Conservation (phyloP, 108 stramenopile genomes). For the Mayamaea pseudoterrestris region DNA sequence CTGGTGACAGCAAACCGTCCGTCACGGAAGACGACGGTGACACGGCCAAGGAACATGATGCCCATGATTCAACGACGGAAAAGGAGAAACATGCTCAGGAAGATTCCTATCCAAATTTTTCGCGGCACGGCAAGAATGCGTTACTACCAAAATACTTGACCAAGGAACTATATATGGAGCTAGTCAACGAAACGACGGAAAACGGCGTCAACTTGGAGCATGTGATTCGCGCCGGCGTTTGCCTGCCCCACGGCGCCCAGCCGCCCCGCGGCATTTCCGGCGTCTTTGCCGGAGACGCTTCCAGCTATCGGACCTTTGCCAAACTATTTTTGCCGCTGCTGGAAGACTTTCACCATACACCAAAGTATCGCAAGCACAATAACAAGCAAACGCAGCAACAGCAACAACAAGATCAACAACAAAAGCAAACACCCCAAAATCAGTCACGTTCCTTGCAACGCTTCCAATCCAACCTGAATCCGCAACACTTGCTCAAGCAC, state of each 20-base stretch:
- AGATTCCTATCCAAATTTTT: constrained; percentile 25
- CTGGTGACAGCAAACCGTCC: too few relatives aligned
- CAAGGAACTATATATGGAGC: constrained; percentile 34
- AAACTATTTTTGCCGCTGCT: constrained; percentile 67
- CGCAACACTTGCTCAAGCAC: constrained; percentile 37
- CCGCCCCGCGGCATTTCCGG: constrained; percentile 73
- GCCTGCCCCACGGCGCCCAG: constrained; percentile 56
- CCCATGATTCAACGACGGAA: too few relatives aligned
- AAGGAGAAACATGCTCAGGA: too few relatives aligned
- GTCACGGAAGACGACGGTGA: too few relatives aligned
- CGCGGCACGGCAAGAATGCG: constrained; percentile 28
- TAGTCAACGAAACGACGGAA: constrained; percentile 36
- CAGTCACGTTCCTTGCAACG: constrained; percentile 26
- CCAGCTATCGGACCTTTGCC: constrained; percentile 64
- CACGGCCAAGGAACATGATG: too few relatives aligned
- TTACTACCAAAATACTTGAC: constrained; percentile 62
- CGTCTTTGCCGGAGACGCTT: constrained; percentile 76
- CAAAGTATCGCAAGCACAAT: too few relatives aligned
- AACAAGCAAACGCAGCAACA: too few relatives aligned
- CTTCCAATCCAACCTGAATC: constrained; percentile 56
- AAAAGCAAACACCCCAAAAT: too few relatives aligned
- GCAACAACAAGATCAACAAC: too few relatives aligned
- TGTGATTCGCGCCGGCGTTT: constrained; percentile 45
- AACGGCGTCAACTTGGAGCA: constrained; percentile 57
- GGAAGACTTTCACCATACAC: constrained; percentile 52